Percentiles rank a stretch among this genome's conserved stretches.
Conservation (phyloP, 805 yeast species). For the Ogataea pignaliae region DNA sequence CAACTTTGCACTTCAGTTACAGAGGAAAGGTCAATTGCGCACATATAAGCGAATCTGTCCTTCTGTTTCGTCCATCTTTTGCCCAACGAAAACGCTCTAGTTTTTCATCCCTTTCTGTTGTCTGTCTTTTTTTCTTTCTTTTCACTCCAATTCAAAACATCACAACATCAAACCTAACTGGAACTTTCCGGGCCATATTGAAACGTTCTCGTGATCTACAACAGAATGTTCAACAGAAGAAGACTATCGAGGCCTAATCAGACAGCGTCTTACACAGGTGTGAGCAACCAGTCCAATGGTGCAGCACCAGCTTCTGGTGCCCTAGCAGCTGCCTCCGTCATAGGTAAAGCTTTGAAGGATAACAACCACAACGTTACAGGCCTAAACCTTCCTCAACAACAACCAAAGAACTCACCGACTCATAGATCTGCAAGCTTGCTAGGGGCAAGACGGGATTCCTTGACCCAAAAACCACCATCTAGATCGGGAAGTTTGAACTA, state of each 20-base stretch:
- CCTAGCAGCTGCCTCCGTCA: conserved; percentile 58
- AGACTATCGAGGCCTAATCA: conserved; percentile 18
- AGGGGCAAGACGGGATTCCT: conserved; percentile 21
- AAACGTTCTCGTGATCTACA: no score
- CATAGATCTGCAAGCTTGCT: conserved; percentile 18
- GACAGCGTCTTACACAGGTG: conserved; percentile 19
- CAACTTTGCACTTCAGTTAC: no score
- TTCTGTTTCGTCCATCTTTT: no score
- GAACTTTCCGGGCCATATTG: neutral
- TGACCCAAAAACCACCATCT: conserved; percentile 12
- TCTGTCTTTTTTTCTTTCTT: no score
- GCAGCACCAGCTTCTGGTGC: conserved; percentile 43
- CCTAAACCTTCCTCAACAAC: conserved; percentile 29
- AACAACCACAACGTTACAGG: conserved; percentile 27
- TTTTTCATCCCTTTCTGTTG: no score
- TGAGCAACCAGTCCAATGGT: conserved; percentile 12
- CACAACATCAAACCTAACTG: neutral
- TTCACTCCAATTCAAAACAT: no score
- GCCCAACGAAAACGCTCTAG: no score
- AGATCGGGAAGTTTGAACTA: conserved; percentile 16
- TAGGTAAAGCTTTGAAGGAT: conserved; percentile 44
- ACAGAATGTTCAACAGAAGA: conserved; percentile 18
- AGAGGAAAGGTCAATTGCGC: no score
- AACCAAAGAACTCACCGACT: conserved; percentile 9
- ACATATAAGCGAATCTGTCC: no score